Evolutionary conservation across 2,329 filamentous ascomycete genomes (phyloP).

Genomic region (Zalaria obscura): DNA sequence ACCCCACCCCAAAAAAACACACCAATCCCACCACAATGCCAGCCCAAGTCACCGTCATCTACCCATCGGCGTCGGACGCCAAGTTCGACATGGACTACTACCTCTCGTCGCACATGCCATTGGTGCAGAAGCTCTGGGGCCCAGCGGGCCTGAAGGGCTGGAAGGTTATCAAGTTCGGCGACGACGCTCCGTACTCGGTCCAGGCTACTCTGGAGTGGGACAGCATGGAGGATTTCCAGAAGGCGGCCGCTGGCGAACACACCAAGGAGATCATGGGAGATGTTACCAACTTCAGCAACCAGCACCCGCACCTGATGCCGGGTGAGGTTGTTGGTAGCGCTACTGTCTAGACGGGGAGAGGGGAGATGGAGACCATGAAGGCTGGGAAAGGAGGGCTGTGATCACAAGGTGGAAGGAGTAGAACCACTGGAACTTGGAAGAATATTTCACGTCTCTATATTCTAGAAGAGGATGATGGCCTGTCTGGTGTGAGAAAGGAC

Average conservation of each 20-base stretch:
- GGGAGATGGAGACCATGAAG: too few species aligned
- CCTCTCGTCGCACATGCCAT: conserved; percentile 22
- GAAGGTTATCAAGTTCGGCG: conserved; percentile 16
- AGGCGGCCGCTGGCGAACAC: conserved; percentile 10
- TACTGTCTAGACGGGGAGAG: too few species aligned
- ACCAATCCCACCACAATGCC: conserved; percentile 4
- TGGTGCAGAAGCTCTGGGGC: conserved; percentile 18
- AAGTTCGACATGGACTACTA: conserved; percentile 26
- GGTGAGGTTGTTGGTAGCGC: conserved; percentile 13
- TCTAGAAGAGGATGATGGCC: too few species aligned
- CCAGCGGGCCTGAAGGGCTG: conserved; percentile 17
- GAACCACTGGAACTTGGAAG: too few species aligned
- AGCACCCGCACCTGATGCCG: conserved; percentile 16
- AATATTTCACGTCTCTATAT: too few species aligned
- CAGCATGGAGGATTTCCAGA: conserved; percentile 13
- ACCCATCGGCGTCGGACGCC: conserved; percentile 16
- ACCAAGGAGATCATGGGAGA: conserved; percentile 16
- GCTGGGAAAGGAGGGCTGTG: too few species aligned
- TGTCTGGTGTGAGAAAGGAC: too few species aligned
- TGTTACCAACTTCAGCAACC: conserved; percentile 21
- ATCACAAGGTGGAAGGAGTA: too few species aligned
- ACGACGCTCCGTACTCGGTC: conserved; percentile 17
- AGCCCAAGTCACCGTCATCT: conserved; percentile 13
- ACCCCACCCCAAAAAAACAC: conserved; percentile 1
- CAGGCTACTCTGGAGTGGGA: conserved; percentile 20